Base-by-base conservation (phyloP, 352 stramenopile species). In the Globisporangium mamillatum region DNA sequence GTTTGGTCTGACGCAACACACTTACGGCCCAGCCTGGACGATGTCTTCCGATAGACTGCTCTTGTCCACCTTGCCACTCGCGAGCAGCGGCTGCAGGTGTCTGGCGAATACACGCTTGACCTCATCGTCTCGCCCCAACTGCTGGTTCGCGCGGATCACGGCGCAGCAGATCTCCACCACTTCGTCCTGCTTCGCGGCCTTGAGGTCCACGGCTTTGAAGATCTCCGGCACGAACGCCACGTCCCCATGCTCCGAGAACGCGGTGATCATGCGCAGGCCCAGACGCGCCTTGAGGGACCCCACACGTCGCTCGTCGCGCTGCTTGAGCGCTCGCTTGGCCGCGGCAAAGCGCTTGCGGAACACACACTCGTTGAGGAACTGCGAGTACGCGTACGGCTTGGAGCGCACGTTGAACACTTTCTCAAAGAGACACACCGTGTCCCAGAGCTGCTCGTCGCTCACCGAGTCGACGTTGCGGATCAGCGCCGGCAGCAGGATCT, bases 311-410 rank as follows among this genome's bases (percentile, higher is more conserved):
- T 38, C 67, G 67, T 67, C 74, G 24, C 78, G 77, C 66, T 80
- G 60, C 41, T 74, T 67, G 2, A 86, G 56, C 12, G 69, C 62
- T 60, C 48, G 66, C 56, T 77, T 81, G 54, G 77, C 71, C 5
- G 75, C 57, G 2, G 25, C 54, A n/a, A 74, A 24, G 25, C 80
- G 80, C 29, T 68, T 72, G 62, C 60, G 68, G 60, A 73, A 67
- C 57, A 72, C 75, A 63, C 77, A 84, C 64, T 84, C 72, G 63
- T 76, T 72, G 41, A 88, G 54, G 41, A 85, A 84, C 46, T 77
- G 57, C 22, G 69, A 63, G 24, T 81, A 77, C 70, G 75, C 70
- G 24, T 77, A 75, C 44, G 73, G 69, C 55, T 75, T 84, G 25
- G 73, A 74, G 50, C 63, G 69, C 38, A 81, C 59, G 24, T 60